Conservation (phyloP, 1,284 basidiomycete genomes). For the Tilletiopsis washingtonensis region DNA sequence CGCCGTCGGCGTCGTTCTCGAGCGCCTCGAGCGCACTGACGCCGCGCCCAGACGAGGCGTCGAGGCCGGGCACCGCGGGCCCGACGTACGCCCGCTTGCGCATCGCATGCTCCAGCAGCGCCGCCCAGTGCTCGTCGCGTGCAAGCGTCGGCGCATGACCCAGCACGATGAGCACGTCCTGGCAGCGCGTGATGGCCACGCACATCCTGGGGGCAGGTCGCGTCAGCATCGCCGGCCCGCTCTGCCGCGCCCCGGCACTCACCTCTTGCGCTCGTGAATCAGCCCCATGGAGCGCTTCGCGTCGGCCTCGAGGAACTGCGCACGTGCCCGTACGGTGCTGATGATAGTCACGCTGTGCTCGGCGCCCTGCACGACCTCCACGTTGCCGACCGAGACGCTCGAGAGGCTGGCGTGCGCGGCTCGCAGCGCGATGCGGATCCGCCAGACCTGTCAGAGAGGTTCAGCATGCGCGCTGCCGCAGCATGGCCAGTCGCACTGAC, state of each 20-base stretch:
- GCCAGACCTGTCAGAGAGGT: no score
- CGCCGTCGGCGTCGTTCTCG: no score
- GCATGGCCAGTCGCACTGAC: no score
- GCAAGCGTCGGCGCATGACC: constrained; percentile 43
- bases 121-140: constrained; percentile 2
- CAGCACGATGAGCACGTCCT: constrained; percentile 48
- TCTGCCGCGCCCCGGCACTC: neutral
- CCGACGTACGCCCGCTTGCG: constrained; percentile 1
- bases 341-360: constrained; percentile 44
- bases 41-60: neutral
- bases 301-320: constrained; percentile 45
- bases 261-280: constrained; percentile 46
- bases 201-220: constrained; percentile 33
- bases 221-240: neutral
- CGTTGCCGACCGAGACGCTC: constrained; percentile 34
- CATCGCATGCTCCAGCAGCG: constrained; percentile 2
- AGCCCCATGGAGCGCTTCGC: constrained; percentile 42
- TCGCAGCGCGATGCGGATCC: constrained; percentile 46
- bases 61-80: neutral
- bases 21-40: neutral
- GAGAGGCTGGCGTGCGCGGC: constrained; percentile 9
- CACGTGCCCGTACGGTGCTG: constrained; percentile 42
- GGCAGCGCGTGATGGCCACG: constrained; percentile 50
- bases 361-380: constrained; percentile 10
- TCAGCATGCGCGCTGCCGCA: no score